Conservation (phyloP, 768 basidiomycete species). For the Tulasnella sp. region DNA sequence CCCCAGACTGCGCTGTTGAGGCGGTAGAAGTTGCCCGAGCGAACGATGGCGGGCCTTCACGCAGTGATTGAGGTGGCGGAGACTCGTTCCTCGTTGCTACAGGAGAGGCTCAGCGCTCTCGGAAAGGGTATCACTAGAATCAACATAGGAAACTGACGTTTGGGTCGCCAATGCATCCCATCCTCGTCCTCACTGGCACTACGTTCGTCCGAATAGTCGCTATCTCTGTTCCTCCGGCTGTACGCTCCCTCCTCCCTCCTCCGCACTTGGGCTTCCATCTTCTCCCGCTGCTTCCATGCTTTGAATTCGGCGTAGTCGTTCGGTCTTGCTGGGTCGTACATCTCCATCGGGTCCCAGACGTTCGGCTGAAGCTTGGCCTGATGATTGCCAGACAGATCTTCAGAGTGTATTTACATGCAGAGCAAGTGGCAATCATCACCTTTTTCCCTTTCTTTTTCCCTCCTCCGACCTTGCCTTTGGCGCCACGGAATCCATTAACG, state of each 20-base stretch:
- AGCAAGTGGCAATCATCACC: slow-evolving; percentile 27
- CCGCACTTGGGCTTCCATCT: slow-evolving; percentile 55
- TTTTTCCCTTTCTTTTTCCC: slow-evolving; percentile 47
- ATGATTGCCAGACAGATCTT: not conserved
- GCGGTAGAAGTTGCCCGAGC: not conserved
- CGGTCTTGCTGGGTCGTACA: slow-evolving; percentile 70
- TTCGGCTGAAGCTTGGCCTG: slow-evolving; percentile 15
- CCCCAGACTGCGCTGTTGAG: slow-evolving; percentile 37
- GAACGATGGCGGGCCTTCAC: not conserved
- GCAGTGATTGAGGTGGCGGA: not conserved
- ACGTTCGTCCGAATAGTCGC: slow-evolving; percentile 37
- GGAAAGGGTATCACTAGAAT: not conserved
- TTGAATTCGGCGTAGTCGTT: slow-evolving; percentile 89
- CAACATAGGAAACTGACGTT: not conserved
- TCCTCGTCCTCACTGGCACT: not conserved
- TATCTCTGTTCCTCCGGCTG: slow-evolving; percentile 36
- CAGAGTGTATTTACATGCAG: not conserved
- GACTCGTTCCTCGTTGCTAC: not conserved
- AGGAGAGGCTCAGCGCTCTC: not conserved
- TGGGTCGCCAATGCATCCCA: not conserved
- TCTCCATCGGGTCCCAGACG: slow-evolving; percentile 69
- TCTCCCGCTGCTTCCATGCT: slow-evolving; percentile 62
- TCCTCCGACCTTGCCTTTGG: slow-evolving; percentile 30
- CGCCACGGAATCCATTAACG: slow-evolving; percentile 54
- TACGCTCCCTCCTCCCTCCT: slow-evolving; percentile 43